Evolutionary conservation across 371 early-diverging fungal species (phyloP), one percentile per base, ranked within the genome.

Genomic region (Nematocida sp.): DNA sequence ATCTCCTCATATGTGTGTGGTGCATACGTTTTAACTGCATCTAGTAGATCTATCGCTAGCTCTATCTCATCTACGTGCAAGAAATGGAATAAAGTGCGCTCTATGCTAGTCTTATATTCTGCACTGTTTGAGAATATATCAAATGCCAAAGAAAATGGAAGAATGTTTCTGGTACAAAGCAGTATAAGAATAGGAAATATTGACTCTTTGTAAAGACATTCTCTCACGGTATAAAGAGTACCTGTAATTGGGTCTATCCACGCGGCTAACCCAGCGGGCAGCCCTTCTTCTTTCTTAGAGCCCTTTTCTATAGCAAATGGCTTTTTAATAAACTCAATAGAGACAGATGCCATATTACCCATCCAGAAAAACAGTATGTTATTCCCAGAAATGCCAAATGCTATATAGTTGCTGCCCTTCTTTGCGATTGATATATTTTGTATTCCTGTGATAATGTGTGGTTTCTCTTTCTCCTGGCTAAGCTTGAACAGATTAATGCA

Each of bases 11-110:
- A 70, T n/a, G 69, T 47, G 18, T 18, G 9, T 4, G 5, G 0
- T 27, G 66, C 52, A 56, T 69, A 39, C 55, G 9, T 27, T 54
- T 78, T 70, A 18, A 78, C 39, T 5, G 46, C 7, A 25, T 66
- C 66, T 25, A 78, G 11, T 5, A 78, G 7, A 27, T 67, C 69
- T 33, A 67, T 57, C 4, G 45, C 57, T 47, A 13, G 18, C 33
- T 78, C 69, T 60, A 78, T 70, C 25, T 66, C 55, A 7, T 78
- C 69, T 52, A 11, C 4, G 27, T 75, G n/a, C 44, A 75, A 39
- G 42, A 75, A 67, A 25, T 52, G 27, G 52, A 75, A 75, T 33
- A 75, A 66, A 9, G 55, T 39, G 23, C 54, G 74, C 39, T 75
- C 52, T 23, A 75, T 3, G 23, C 66, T 52, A 4, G 76, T 66